Evolutionary conservation across 129 eudicot species (phyloP).

Genomic region (Erigeron canadensis): DNA sequence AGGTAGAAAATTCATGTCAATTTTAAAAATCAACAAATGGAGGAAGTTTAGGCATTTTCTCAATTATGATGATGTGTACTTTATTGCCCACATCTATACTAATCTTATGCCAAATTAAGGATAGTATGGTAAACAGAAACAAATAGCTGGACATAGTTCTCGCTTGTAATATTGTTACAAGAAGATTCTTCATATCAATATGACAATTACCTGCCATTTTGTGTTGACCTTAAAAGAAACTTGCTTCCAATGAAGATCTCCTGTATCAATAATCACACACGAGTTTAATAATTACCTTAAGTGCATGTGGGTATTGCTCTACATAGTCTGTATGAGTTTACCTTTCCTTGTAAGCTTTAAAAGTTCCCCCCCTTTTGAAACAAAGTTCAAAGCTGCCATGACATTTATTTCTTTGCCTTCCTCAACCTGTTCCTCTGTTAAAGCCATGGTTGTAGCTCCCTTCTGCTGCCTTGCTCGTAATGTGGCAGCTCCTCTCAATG

Average conservation of each 20-base stretch:
- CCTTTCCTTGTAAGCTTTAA: constrained; percentile 77
- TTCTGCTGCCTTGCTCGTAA: constrained; percentile 73
- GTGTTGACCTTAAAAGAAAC: constrained; percentile 76
- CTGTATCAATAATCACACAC: constrained; percentile 38
- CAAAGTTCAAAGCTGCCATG: constrained; percentile 54
- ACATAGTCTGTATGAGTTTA: constrained; percentile 20
- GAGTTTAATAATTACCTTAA: constrained; percentile 8
- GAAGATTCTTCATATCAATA: background rate
- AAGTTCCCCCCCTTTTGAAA: constrained; percentile 76
- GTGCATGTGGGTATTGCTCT: background rate
- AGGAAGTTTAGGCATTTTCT: background rate
- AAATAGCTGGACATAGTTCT: background rate
- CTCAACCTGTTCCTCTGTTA: constrained; percentile 49
- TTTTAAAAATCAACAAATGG: background rate
- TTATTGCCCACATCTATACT: too few species aligned
- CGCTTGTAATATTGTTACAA: background rate
- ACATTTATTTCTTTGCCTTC: constrained; percentile 54
- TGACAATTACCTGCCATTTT: constrained; percentile 56
- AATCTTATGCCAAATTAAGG: too few species aligned
- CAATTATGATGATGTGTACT: background rate
- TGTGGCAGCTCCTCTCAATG: constrained; percentile 89
- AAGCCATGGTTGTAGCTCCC: constrained; percentile 50
- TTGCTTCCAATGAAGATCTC: constrained; percentile 92
- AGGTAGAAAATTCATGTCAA: background rate
- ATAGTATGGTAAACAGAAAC: background rate